Base-by-base conservation (phyloP, 2,329 filamentous ascomycete species). In the Fusarium sp. region DNA sequence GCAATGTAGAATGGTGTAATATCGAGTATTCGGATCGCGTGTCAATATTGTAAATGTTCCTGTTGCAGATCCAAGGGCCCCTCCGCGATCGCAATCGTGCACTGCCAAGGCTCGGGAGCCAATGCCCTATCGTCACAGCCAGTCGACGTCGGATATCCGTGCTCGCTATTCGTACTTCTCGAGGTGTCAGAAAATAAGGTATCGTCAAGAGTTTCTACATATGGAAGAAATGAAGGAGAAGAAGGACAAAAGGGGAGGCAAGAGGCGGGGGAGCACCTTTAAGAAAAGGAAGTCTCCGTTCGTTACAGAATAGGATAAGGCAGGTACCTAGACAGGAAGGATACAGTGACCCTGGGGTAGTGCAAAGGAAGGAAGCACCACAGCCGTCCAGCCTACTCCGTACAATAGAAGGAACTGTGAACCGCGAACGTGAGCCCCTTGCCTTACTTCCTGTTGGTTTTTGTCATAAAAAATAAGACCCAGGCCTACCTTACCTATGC, bases 71-170 rank as follows among this genome's bases (percentile, higher is more conserved):
- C 32, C 26, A 34, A 66, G 44, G 58, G 60, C 66, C 66, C 72
- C 71, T 76, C 67, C 50, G 62, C 67, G 63, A 72, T 76, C 67
- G 75, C 75, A 77, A 75, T 62, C 62, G 55, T 51, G 66, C 55
- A 61, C 51, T 73, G 75, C 75, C 72, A 75, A 76, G 75, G 74
- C 72, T 74, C 72, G 72, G 72, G 74, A 75, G 72, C 72, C 70
- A 74, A 70, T 57, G 60, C 65, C 63, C 72, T 62, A 48, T 56
- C 50, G 58, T 58, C 55, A 55, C 64, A 56, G 47, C 41, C 66
- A 48, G n/a, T 59, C 55, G 56, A 56, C 28, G 62, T 64, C 38
- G 64, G 44, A 54, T 68, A 60, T 62, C 67, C 52, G 67, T 74
- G 68, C 67, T 74, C 51, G 57, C 30, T 54, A n/a, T 28, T 58